Percentiles rank a stretch among this genome's conserved stretches.
phyloP scores from a whole-genome alignment of 257 asterid genomes.

The Petrea volubilis region DNA sequence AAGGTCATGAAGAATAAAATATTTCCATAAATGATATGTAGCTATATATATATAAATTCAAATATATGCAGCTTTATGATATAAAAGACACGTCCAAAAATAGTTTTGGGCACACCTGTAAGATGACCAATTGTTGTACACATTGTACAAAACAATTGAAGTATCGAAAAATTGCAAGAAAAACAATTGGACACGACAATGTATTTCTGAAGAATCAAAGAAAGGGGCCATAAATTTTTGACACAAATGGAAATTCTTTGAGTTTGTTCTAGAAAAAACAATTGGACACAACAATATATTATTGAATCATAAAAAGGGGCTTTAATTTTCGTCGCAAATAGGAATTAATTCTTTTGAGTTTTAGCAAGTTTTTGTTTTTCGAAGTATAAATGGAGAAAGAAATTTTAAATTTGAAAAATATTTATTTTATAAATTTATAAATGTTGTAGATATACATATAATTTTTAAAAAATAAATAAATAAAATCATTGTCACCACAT shows the following conservation, averaged over 20 bases:
- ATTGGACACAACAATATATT: neutral
- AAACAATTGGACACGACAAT: neutral
- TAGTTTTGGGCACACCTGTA: too few relatives aligned
- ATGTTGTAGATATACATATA: too few relatives aligned
- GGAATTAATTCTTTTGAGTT: neutral
- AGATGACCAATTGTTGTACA: too few relatives aligned
- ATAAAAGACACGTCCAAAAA: too few relatives aligned
- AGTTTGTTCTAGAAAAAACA: neutral
- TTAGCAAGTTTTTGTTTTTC: neutral
- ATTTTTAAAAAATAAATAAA: too few relatives aligned
- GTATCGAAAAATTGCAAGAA: neutral
- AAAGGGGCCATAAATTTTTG: neutral
- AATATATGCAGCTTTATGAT: too few relatives aligned
- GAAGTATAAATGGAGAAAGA: too few relatives aligned
- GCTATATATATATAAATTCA: too few relatives aligned
- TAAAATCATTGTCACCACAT: neutral
- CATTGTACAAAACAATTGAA: neutral
- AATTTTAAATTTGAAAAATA: neutral
- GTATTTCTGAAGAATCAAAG: too few relatives aligned
- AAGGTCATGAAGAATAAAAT: too few relatives aligned
- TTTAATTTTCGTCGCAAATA: neutral
- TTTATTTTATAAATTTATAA: too few relatives aligned
- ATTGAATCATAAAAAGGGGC: neutral
- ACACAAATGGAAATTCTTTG: neutral
- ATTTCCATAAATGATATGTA: too few relatives aligned